Conservation (phyloP, 495 filamentous ascomycete genomes). For the Annulohypoxylon stygium region DNA sequence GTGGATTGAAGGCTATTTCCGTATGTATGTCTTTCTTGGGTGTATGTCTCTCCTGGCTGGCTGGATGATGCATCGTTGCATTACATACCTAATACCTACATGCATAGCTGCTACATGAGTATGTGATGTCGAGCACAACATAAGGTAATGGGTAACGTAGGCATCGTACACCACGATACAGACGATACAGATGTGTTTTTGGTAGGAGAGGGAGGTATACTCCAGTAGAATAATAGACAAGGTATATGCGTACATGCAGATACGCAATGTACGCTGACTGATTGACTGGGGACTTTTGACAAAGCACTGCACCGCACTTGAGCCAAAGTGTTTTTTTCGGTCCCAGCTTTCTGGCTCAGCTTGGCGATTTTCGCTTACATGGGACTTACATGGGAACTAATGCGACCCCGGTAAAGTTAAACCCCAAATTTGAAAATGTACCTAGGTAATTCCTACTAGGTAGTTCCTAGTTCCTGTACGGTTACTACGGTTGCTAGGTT, state of each 20-base stretch:
- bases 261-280: constrained; percentile 16
- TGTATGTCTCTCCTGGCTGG: constrained; percentile 15
- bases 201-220: not conserved
- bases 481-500: too few species aligned
- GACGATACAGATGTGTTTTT: not conserved
- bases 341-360: constrained; percentile 45
- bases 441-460: too few species aligned
- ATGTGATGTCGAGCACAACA: not conserved
- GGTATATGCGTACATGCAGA: constrained; percentile 3
- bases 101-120: not conserved
- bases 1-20: constrained; percentile 12
- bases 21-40: constrained; percentile 16
- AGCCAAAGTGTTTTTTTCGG: constrained; percentile 10
- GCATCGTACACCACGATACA: not conserved
- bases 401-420: constrained; percentile 48
- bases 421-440: constrained; percentile 47
- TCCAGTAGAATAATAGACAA: not conserved
- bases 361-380: constrained; percentile 48
- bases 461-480: too few species aligned
- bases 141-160: constrained; percentile 2
- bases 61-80: constrained; percentile 6
- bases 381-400: constrained; percentile 52
- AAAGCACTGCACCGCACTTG: not conserved
- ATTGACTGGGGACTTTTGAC: constrained; percentile 37
- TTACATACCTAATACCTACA: constrained; percentile 5